These are phyloP conservation scores for Candida sp. DNA, from an alignment of 1,139 yeast genomes.

Conservation along the genomic window DNA sequence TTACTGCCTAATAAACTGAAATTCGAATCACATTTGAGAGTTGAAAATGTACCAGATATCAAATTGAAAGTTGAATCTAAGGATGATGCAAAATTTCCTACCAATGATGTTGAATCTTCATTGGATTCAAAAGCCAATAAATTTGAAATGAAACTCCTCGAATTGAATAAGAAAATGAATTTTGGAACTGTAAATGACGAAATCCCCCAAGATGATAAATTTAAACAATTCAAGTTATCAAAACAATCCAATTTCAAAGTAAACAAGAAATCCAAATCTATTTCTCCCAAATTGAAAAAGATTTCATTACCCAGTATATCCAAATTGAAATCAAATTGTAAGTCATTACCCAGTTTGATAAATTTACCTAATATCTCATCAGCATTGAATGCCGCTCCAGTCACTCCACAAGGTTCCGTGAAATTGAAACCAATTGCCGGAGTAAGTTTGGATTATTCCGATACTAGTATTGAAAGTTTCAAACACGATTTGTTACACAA, in stretches of 20 bases:
- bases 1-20: not conserved
- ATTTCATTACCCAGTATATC: constrained; percentile 1
- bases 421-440: constrained; percentile 36
- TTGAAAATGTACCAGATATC: not conserved
- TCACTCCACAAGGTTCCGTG: constrained; percentile 21
- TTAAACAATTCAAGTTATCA: not conserved
- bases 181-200: not conserved
- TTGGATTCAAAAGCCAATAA: not conserved
- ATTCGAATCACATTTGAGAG: not conserved
- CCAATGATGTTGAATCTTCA: constrained; percentile 1
- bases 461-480: constrained; percentile 49
- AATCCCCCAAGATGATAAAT: not conserved
- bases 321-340: not conserved
- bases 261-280: not conserved
- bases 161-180: not conserved
- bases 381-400: constrained; percentile 28
- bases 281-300: not conserved
- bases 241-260: not conserved
- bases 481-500: constrained; percentile 40
- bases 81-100: not conserved
- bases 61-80: no score
- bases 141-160: not conserved
- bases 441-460: constrained; percentile 44
- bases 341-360: not conserved
- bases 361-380: constrained; percentile 40